Percentiles rank a stretch among this genome's conserved stretches.
These are phyloP conservation scores for Agaricus blazei DNA, from an alignment of 768 basidiomycete genomes.

Conservation along the genomic window DNA sequence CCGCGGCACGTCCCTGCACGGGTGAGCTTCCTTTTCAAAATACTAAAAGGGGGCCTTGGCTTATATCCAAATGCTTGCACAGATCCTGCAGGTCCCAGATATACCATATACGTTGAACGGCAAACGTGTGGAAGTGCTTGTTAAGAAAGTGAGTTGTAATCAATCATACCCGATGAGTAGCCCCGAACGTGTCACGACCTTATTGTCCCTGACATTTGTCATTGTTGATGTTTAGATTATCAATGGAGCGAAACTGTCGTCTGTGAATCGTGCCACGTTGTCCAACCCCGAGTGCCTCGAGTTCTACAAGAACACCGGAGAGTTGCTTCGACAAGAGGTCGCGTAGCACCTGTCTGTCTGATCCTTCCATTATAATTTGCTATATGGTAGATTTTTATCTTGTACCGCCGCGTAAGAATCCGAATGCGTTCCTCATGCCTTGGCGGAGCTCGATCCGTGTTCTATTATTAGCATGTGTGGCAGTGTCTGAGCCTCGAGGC, in stretches of 20 bases:
- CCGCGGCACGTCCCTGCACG: slow-evolving; percentile 73
- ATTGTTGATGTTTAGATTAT: slow-evolving; percentile 46
- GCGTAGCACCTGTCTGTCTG: slow-evolving; percentile 10
- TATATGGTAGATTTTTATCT: too few relatives aligned
- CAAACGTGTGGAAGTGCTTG: slow-evolving; percentile 75
- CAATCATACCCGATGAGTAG: not conserved
- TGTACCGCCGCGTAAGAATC: too few relatives aligned
- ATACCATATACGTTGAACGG: slow-evolving; percentile 79
- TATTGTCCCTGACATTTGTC: slow-evolving; percentile 10
- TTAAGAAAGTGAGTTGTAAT: slow-evolving; percentile 54
- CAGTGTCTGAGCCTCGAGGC: slow-evolving; percentile 28
- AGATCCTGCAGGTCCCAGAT: slow-evolving; percentile 69
- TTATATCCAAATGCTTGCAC: slow-evolving; percentile 10
- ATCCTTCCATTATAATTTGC: too few relatives aligned
- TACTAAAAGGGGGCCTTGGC: slow-evolving; percentile 5
- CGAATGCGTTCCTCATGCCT: not conserved
- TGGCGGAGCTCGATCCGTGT: slow-evolving; percentile 10
- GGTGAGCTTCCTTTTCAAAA: slow-evolving; percentile 32
- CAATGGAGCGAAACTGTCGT: slow-evolving; percentile 66
- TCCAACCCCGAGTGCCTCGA: slow-evolving; percentile 68
- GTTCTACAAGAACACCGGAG: slow-evolving; percentile 55
- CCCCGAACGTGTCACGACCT: slow-evolving; percentile 13
- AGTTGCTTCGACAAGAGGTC: slow-evolving; percentile 42
- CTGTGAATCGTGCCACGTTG: slow-evolving; percentile 68
- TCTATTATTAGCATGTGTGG: slow-evolving; percentile 13